Conservation (phyloP, 352 stramenopile species). For the Pythium aphanidermatum region DNA sequence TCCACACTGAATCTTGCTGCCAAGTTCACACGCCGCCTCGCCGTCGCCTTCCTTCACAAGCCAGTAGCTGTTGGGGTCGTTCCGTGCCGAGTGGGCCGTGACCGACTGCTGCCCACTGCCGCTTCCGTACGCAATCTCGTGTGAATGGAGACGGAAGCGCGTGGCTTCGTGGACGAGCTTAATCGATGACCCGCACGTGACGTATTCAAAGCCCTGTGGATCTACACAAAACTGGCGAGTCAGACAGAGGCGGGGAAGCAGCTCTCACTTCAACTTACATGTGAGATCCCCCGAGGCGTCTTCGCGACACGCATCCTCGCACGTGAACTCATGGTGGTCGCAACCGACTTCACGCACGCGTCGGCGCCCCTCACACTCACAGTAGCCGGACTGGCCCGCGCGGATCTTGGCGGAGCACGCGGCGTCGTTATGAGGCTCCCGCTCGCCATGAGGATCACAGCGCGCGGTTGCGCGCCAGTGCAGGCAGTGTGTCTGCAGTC, state of each 20-base stretch:
- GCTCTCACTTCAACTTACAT: slow-evolving; percentile 39
- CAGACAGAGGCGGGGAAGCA: too few species aligned
- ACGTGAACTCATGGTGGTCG: slow-evolving; percentile 77
- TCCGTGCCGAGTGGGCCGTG: slow-evolving; percentile 56
- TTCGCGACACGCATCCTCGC: slow-evolving; percentile 55
- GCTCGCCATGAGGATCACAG: slow-evolving; percentile 65
- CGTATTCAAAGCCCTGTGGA: slow-evolving; percentile 65
- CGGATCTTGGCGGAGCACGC: slow-evolving; percentile 44
- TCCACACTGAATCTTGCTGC: slow-evolving; percentile 57
- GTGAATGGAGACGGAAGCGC: slow-evolving; percentile 77
- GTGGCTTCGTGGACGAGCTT: slow-evolving; percentile 73
- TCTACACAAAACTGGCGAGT: slow-evolving; percentile 39
- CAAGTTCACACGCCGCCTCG: slow-evolving; percentile 32
- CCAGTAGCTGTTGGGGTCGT: slow-evolving; percentile 86
- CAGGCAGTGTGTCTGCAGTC: slow-evolving; percentile 33
- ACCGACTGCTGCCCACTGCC: slow-evolving; percentile 79
- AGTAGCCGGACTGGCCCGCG: slow-evolving; percentile 55
- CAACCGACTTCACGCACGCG: slow-evolving; percentile 70
- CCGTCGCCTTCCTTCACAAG: slow-evolving; percentile 75
- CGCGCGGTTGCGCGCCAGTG: slow-evolving; percentile 62
- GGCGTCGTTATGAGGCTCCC: slow-evolving; percentile 56
- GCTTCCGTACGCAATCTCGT: slow-evolving; percentile 74
- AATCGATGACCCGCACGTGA: slow-evolving; percentile 81
- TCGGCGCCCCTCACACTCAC: slow-evolving; percentile 72
- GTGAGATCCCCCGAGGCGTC: slow-evolving; percentile 67